These are phyloP conservation scores for Phtheirospermum japonicum DNA, from an alignment of 257 asterid species.

Conservation along the genomic window DNA sequence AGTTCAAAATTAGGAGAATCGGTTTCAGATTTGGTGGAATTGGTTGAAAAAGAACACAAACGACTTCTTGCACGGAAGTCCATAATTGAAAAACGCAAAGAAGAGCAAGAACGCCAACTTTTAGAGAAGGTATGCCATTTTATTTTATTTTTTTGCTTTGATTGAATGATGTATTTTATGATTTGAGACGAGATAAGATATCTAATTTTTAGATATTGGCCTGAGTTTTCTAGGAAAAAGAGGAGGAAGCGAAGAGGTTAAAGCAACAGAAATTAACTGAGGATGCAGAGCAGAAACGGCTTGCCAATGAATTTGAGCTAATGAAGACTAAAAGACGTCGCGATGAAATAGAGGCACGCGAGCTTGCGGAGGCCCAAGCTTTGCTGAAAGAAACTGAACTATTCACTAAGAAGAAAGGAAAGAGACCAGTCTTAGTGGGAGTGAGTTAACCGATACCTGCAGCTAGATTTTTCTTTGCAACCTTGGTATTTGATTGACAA, in stretches of 20 bases:
- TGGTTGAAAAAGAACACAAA: conserved; percentile 84
- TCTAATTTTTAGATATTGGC: not conserved
- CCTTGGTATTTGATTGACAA: not conserved
- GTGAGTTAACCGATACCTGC: conserved; percentile 40
- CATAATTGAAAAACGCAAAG: conserved; percentile 88
- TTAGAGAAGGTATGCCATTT: conserved; percentile 65
- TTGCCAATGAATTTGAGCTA: conserved; percentile 73
- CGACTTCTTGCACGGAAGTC: conserved; percentile 91
- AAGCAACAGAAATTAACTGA: conserved; percentile 70
- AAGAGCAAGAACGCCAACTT: conserved; percentile 91
- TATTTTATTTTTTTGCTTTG: not conserved
- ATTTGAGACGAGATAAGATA: not conserved
- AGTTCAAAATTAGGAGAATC: conserved; percentile 48
- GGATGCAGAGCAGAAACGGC: conserved; percentile 75
- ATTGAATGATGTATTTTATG: not conserved
- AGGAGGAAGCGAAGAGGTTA: conserved; percentile 79
- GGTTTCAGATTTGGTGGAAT: conserved; percentile 56
- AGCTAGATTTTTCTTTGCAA: not conserved
- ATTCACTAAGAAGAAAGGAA: conserved; percentile 67
- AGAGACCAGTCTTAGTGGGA: conserved; percentile 70
- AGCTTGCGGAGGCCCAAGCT: conserved; percentile 71
- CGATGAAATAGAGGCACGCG: conserved; percentile 87
- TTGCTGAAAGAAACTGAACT: conserved; percentile 62
- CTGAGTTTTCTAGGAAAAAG: conserved; percentile 59
- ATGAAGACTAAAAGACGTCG: conserved; percentile 75